Base-by-base conservation (phyloP, 176 grass and related monocot genomes). In the Bonia amplexicaulis region DNA sequence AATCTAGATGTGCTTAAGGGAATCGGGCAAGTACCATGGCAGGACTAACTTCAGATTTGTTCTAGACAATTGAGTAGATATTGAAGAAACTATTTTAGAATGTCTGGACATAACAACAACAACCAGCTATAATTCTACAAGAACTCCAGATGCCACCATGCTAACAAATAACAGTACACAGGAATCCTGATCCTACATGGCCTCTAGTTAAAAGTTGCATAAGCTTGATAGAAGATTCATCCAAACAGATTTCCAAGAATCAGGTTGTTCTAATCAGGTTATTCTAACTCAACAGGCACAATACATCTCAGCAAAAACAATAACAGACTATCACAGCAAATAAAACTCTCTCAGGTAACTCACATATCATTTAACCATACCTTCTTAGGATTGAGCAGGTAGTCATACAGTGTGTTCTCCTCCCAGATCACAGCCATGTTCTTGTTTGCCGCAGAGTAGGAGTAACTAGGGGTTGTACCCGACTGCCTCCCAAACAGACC, bases 401-500 rank as follows among this genome's bases (percentile, higher is more conserved):
- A 97, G 17, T 97, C 87, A 52, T 97, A 97, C 62, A 97, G 82
- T 29, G 94, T 90, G 25, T 81, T 85, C 85, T 97, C 92, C 79
- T 94, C 92, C 94, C 94, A 97, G 37, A 62, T 82, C 65, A 97
- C 94, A 90, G 91, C 94, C 94, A 67, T 97, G 89, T 82, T 97
- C 87, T 97, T 97, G 87, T 97, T 97, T 25, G 89, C 94, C 0
- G 91, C 27, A 19, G 92, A 97, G 85, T 97, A 97, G 9, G 92
- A 97, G 78, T 97, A 97, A 41, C 94, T 92, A 8, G 84, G 9
- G 3, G 94, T 94, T 12, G 94, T 94, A 88, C 92, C 94, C 3
- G 94, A 97, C 89, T 97, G 92, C 92, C 94, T 97, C 45, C 94
- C 94, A 59, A 97, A 94, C 13, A 97, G 94, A 58, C 94, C 92